Conservation (phyloP, 2,329 filamentous ascomycete species). For the Blastomyces parvus region DNA sequence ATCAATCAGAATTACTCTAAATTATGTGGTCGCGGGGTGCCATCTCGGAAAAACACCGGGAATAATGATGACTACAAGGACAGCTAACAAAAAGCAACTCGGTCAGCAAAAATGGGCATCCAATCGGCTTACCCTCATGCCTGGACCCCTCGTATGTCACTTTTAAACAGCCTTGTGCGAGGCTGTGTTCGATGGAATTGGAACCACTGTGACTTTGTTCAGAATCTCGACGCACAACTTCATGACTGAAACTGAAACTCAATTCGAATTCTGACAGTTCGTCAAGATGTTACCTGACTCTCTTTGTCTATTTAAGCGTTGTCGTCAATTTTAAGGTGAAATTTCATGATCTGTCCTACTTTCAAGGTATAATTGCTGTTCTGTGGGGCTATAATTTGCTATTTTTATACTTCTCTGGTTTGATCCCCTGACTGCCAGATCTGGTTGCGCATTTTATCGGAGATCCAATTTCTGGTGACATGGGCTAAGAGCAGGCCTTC, state of each 20-base stretch:
- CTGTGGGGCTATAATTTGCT: neutral
- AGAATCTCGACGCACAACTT: neutral
- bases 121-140: neutral
- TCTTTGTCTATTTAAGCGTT: neutral
- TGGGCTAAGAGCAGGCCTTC: neutral
- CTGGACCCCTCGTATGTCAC: neutral
- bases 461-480: neutral
- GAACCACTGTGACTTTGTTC: neutral
- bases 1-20: neutral
- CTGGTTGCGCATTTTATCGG: neutral
- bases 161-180: neutral
- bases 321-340: neutral
- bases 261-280: neutral
- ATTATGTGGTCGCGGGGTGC: neutral
- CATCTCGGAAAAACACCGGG: neutral
- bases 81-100: neutral
- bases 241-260: neutral
- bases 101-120: neutral
- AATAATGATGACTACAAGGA: neutral
- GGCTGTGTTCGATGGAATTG: slow-evolving; percentile 2
- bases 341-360: neutral
- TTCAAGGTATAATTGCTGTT: neutral
- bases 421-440: neutral
- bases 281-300: neutral
- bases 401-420: neutral